A percentile compares a stretch with the other conserved stretches of the same genome.
phyloP scores from a whole-genome alignment of 805 yeast species.

The Candida arabinofermentans region DNA sequence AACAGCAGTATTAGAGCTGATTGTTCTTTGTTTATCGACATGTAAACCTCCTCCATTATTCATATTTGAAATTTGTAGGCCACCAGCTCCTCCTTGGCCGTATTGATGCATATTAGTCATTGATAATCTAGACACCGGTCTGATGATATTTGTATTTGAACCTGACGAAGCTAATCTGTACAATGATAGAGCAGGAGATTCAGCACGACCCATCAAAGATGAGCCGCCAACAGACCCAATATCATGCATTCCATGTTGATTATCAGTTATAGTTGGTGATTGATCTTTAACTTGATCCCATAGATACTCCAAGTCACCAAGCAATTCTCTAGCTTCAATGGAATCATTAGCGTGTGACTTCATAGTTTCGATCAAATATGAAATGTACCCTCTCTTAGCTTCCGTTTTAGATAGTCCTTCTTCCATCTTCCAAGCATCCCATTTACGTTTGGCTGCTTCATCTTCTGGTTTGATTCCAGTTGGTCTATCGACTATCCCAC shows the following conservation, averaged over 20 bases:
- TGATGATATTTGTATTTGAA: slow-evolving; percentile 22
- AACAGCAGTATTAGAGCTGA: slow-evolving; percentile 18
- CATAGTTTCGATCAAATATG: slow-evolving; percentile 70
- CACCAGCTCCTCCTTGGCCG: background rate
- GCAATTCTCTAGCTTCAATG: slow-evolving; percentile 58
- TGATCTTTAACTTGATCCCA: slow-evolving; percentile 60
- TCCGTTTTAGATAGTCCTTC: slow-evolving; percentile 64
- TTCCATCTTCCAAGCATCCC: slow-evolving; percentile 83
- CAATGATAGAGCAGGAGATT: slow-evolving; percentile 32
- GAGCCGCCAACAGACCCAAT: background rate
- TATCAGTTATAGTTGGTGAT: background rate
- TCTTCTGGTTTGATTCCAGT: slow-evolving; percentile 56
- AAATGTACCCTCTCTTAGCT: slow-evolving; percentile 70
- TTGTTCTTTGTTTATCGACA: slow-evolving; percentile 12
- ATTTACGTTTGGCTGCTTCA: slow-evolving; percentile 65
- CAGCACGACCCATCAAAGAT: slow-evolving; percentile 18
- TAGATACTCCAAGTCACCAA: slow-evolving; percentile 62
- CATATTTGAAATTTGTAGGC: background rate
- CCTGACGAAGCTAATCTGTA: slow-evolving; percentile 31
- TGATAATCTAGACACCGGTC: slow-evolving; percentile 28
- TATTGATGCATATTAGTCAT: slow-evolving; percentile 15
- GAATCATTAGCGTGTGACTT: slow-evolving; percentile 63
- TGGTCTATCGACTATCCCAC: slow-evolving; percentile 64
- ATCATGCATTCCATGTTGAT: background rate
- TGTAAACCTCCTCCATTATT: background rate